A percentile compares a stretch with the other conserved stretches of the same genome.
Conservation (phyloP, 208 protist species). For the Balamuthia mandrillaris region DNA sequence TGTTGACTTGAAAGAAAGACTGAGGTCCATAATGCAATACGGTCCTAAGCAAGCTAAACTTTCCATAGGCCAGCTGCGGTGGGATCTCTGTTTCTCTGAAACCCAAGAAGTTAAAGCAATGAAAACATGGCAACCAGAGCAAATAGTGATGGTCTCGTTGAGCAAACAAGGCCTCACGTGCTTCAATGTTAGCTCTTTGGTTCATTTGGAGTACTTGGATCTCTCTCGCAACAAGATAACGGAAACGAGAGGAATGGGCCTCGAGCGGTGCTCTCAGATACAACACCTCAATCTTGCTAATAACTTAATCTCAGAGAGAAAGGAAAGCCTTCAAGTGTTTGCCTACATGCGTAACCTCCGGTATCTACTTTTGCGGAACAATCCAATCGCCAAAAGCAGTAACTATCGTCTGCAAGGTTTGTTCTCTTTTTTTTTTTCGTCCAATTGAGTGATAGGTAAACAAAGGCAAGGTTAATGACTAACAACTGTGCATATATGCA, state of each 20-base stretch:
- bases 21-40: not conserved
- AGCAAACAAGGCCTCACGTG: not conserved
- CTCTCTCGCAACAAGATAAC: slow-evolving; percentile 2
- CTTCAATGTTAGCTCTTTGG: slow-evolving; percentile 19
- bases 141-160: slow-evolving; percentile 15
- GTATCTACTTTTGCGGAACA: slow-evolving; percentile 20
- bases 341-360: slow-evolving; percentile 15
- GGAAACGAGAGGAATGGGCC: not conserved
- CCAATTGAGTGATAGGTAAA: not conserved
- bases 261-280: slow-evolving; percentile 6
- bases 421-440: not conserved
- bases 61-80: not conserved
- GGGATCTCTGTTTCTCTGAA: slow-evolving; percentile 2
- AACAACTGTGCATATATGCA: not conserved
- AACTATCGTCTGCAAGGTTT: not conserved
- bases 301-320: not conserved
- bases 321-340: slow-evolving; percentile 25
- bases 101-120: slow-evolving; percentile 29
- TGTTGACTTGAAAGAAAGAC: not conserved
- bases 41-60: not conserved
- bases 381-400: not conserved
- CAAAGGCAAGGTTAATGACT: not conserved
- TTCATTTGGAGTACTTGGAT: slow-evolving; percentile 30
- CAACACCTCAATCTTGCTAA: slow-evolving; percentile 29
- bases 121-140: slow-evolving; percentile 12